phyloP scores from a whole-genome alignment of 192 early-diverging fungal species.

The Backusella sp. region DNA sequence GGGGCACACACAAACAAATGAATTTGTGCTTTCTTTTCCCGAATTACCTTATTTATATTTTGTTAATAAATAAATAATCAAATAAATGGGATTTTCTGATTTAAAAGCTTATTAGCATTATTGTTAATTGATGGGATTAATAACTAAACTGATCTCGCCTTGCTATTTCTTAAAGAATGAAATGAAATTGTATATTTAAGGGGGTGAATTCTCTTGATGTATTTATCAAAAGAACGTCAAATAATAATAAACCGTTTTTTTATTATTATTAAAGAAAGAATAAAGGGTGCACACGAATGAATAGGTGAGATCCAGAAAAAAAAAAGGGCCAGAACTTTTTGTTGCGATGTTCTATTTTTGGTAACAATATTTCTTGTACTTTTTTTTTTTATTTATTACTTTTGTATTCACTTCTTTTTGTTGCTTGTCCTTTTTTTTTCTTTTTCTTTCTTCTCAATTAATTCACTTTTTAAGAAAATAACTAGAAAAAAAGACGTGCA shows the following conservation, averaged over 20 bases:
- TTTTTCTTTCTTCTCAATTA: no score
- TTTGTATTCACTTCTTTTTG: neutral
- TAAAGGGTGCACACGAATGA: neutral
- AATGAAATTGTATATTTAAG: no score
- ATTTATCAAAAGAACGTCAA: neutral
- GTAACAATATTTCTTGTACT: neutral
- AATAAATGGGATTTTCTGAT: neutral
- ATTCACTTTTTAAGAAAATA: neutral
- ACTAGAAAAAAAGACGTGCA: neutral
- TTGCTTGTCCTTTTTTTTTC: neutral
- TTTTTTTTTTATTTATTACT: neutral
- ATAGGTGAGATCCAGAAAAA: neutral
- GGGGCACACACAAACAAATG: slow-evolving; percentile 2
- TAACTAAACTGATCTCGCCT: no score
- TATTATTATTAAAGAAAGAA: neutral
- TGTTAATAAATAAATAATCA: neutral
- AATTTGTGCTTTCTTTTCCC: neutral
- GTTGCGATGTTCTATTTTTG: neutral
- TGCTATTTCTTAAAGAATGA: neutral
- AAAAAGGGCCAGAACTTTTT: neutral
- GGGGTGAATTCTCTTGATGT: no score
- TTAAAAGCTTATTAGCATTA: neutral
- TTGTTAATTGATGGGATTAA: no score
- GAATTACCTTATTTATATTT: neutral
- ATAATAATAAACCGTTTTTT: no score